Evolutionary conservation across 139 green algal species (phyloP).

Genomic region (Auxenochlorella pyrenoidosa): DNA sequence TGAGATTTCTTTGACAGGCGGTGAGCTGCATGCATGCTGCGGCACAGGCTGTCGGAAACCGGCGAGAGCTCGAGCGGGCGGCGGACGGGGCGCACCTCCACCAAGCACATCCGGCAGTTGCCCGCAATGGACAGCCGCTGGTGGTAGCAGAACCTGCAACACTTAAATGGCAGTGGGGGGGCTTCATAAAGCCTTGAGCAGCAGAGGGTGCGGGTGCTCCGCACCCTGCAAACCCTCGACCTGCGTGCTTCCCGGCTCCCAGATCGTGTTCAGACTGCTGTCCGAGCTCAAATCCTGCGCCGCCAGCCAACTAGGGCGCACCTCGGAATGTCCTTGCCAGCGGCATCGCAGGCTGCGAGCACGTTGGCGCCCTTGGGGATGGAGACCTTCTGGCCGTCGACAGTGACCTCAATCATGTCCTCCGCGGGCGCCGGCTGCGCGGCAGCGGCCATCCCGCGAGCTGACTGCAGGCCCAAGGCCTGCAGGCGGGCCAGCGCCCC

Average conservation of each 20-base stretch:
- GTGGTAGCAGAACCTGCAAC: slow-evolving; percentile 98
- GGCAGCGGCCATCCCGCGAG: slow-evolving; percentile 7
- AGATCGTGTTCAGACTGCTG: background rate
- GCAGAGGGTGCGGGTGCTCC: background rate
- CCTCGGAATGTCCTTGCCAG: slow-evolving; percentile 79
- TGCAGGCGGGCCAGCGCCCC: slow-evolving; percentile 31
- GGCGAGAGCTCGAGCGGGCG: background rate
- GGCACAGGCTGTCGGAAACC: no score
- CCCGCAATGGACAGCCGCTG: slow-evolving; percentile 97
- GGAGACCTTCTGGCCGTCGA: slow-evolving; percentile 86
- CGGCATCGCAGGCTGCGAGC: slow-evolving; percentile 86
- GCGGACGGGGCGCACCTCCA: slow-evolving; percentile 80
- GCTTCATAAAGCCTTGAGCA: no score
- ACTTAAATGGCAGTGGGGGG: background rate
- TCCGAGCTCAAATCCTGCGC: background rate
- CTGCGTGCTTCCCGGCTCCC: background rate
- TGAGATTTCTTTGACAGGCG: no score
- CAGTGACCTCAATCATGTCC: slow-evolving; percentile 85
- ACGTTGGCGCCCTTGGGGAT: slow-evolving; percentile 92
- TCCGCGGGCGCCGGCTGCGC: slow-evolving; percentile 45
- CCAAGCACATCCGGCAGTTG: slow-evolving; percentile 99
- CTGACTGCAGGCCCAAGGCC: background rate
- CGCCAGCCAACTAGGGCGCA: slow-evolving; percentile 23
- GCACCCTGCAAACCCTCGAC: slow-evolving; percentile 11
- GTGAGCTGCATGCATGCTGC: no score